Evolutionary conservation across 768 basidiomycete genomes (phyloP).

Genomic region (Lactifluus echinatus): DNA sequence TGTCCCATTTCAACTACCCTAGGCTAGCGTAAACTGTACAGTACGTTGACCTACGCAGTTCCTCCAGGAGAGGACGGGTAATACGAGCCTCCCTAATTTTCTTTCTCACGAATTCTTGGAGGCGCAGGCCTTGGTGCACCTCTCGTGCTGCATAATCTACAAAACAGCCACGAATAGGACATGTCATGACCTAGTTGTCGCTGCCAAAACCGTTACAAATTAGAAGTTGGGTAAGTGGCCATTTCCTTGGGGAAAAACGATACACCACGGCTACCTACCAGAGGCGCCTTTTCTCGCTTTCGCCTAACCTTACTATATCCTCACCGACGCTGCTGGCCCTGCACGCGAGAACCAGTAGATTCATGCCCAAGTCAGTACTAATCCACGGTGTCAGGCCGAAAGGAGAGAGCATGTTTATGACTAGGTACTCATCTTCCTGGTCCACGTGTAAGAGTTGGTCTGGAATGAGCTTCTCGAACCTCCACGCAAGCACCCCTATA

Average conservation of each 20-base stretch:
- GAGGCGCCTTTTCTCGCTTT: neutral
- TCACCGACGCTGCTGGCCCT: constrained; percentile 47
- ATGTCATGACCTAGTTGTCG: too few relatives aligned
- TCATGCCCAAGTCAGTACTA: constrained; percentile 54
- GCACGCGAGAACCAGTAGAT: constrained; percentile 51
- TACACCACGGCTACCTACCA: constrained; percentile 29
- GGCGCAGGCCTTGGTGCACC: too few relatives aligned
- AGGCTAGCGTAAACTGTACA: too few relatives aligned
- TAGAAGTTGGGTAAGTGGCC: too few relatives aligned
- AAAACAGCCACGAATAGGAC: too few relatives aligned
- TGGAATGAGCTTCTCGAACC: constrained; percentile 27
- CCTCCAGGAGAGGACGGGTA: too few relatives aligned
- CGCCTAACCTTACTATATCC: constrained; percentile 43
- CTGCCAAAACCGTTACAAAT: too few relatives aligned
- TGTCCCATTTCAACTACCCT: too few relatives aligned
- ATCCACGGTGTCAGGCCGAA: neutral
- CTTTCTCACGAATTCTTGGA: too few relatives aligned
- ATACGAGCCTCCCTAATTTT: too few relatives aligned
- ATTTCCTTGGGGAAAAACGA: constrained; percentile 49
- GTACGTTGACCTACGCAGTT: too few relatives aligned
- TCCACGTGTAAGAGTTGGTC: constrained; percentile 44
- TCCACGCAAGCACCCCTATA: constrained; percentile 32
- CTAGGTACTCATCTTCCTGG: constrained; percentile 34
- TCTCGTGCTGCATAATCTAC: too few relatives aligned
- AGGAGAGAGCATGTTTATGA: neutral